Percentiles rank a stretch among this genome's conserved stretches.
These are phyloP conservation scores for Penicillium sp. DNA, from an alignment of 2,329 filamentous ascomycete genomes.

Conservation along the genomic window DNA sequence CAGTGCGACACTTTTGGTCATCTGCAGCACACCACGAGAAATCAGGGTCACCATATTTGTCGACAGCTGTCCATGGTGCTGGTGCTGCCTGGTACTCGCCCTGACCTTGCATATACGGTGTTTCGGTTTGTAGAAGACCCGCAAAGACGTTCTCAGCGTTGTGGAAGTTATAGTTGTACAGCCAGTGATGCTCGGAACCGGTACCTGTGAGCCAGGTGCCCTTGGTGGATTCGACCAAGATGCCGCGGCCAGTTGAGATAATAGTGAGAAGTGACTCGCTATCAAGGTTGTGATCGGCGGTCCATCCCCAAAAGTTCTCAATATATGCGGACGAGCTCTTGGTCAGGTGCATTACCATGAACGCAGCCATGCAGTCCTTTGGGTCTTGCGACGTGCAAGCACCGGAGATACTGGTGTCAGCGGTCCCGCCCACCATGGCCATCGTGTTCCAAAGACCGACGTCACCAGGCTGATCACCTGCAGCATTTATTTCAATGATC, in stretches of 20 bases:
- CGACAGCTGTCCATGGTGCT: slow-evolving; percentile 29
- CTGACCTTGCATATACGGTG: slow-evolving; percentile 37
- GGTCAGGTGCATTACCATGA: slow-evolving; percentile 54
- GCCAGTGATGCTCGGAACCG: slow-evolving; percentile 48
- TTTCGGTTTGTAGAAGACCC: slow-evolving; percentile 38
- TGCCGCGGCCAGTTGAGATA: slow-evolving; percentile 42
- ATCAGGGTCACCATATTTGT: slow-evolving; percentile 31
- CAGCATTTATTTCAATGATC: slow-evolving; percentile 55
- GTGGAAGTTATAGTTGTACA: slow-evolving; percentile 52
- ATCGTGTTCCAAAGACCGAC: slow-evolving; percentile 54
- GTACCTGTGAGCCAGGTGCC: slow-evolving; percentile 50
- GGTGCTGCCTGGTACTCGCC: slow-evolving; percentile 31
- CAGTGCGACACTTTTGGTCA: slow-evolving; percentile 33
- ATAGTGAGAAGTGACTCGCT: slow-evolving; percentile 36
- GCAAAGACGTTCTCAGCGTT: slow-evolving; percentile 45
- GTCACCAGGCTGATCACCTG: slow-evolving; percentile 47
- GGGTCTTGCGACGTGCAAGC: slow-evolving; percentile 40
- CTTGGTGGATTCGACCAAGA: slow-evolving; percentile 43
- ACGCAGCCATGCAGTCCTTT: slow-evolving; percentile 51
- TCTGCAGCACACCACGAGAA: slow-evolving; percentile 31
- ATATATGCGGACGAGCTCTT: slow-evolving; percentile 51
- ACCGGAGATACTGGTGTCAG: slow-evolving; percentile 41
- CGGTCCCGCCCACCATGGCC: slow-evolving; percentile 50
- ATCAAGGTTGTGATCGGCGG: slow-evolving; percentile 51
- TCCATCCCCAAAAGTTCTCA: slow-evolving; percentile 56